Evolutionary conservation across 1,284 basidiomycete genomes (phyloP).

Genomic region (Cystobasidium pallidum): DNA sequence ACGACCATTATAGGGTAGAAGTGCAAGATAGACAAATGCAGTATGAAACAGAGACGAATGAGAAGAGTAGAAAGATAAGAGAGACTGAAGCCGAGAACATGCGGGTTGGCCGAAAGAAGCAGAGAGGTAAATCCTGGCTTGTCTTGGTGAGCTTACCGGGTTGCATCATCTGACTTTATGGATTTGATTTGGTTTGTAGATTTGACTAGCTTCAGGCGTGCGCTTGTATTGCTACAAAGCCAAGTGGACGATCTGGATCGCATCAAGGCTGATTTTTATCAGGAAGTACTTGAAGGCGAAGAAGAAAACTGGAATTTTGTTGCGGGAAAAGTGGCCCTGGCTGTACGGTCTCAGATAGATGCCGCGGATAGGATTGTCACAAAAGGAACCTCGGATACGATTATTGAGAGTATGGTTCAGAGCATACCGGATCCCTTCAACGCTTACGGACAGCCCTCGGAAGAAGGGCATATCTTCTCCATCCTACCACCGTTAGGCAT

Average conservation of each 20-base stretch:
- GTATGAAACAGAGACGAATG: conserved; percentile 59
- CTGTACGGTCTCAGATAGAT: conserved; percentile 41
- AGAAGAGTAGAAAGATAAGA: conserved; percentile 81
- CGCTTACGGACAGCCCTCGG: conserved; percentile 35
- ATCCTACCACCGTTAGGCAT: conserved; percentile 43
- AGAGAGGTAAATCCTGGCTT: conserved; percentile 33
- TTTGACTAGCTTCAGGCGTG: conserved; percentile 40
- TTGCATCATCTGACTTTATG: neutral
- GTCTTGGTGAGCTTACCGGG: neutral
- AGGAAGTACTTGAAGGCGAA: conserved; percentile 40
- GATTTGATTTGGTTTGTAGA: conserved; percentile 15
- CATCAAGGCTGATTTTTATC: conserved; percentile 44
- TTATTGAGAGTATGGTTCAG: conserved; percentile 41
- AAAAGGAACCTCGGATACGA: conserved; percentile 41
- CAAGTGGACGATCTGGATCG: conserved; percentile 46
- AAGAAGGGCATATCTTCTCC: conserved; percentile 44
- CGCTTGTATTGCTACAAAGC: conserved; percentile 36
- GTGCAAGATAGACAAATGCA: conserved; percentile 52
- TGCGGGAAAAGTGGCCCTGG: conserved; percentile 37
- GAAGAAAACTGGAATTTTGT: conserved; percentile 36
- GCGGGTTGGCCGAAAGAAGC: conserved; percentile 61
- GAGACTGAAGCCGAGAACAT: conserved; percentile 87
- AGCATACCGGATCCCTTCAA: conserved; percentile 44
- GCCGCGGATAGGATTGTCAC: conserved; percentile 44
- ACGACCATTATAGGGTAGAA: conserved; percentile 38